Percentiles rank a stretch among this genome's conserved stretches.
Conservation (phyloP, 2,329 filamentous ascomycete species). For the Alternaria hordeiaustralica region DNA sequence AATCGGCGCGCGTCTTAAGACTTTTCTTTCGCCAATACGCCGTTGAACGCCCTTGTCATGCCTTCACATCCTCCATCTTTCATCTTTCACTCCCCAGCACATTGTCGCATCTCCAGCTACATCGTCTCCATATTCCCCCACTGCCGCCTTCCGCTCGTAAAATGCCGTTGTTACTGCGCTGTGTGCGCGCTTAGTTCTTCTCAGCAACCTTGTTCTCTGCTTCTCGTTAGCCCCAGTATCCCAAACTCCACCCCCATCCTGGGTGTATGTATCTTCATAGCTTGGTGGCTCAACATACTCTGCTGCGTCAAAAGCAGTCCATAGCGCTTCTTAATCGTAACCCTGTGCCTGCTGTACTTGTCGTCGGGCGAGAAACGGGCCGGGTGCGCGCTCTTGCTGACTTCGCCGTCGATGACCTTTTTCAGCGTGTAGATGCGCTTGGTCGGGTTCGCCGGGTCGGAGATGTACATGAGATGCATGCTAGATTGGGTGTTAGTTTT, state of each 20-base stretch:
- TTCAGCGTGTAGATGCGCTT: conserved; percentile 95
- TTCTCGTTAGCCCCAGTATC: conserved; percentile 1
- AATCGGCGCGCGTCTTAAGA: background rate
- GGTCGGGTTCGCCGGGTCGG: conserved; percentile 70
- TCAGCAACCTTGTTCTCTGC: conserved; percentile 39
- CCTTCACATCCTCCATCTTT: background rate
- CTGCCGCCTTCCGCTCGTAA: too few species aligned
- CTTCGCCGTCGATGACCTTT: conserved; percentile 80
- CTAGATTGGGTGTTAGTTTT: conserved; percentile 21
- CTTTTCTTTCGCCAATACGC: conserved; percentile 10
- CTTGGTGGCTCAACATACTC: conserved; percentile 48
- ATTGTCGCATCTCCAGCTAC: background rate
- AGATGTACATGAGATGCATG: conserved; percentile 85
- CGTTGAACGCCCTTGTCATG: conserved; percentile 6
- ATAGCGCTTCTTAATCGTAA: conserved; percentile 94
- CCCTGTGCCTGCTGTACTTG: conserved; percentile 94
- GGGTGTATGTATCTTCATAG: background rate
- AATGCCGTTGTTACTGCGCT: background rate
- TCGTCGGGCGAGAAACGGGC: conserved; percentile 97
- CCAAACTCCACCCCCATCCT: background rate
- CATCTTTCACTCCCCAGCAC: background rate
- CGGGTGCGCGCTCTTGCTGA: conserved; percentile 95
- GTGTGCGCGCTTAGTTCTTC: conserved; percentile 2
- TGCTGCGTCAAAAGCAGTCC: conserved; percentile 85
- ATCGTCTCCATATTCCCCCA: background rate